Conservation (phyloP, 306 rosid genomes). For the Alnus glutinosa region DNA sequence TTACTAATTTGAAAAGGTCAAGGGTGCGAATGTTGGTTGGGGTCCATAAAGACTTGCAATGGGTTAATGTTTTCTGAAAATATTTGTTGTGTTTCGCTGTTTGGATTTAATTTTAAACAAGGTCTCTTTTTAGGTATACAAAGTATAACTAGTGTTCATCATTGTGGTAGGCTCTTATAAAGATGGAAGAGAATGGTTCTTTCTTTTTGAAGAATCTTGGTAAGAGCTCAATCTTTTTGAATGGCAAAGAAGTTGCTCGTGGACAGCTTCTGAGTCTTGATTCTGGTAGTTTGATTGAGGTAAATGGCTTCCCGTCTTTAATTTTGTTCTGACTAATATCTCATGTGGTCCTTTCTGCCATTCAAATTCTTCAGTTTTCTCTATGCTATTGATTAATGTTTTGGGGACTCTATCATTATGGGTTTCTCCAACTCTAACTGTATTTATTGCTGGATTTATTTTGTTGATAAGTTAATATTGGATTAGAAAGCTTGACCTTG, state of each 20-base stretch:
- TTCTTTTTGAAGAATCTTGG: conserved; percentile 72
- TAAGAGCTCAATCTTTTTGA: conserved; percentile 65
- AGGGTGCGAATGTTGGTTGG: conserved; percentile 3
- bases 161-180: conserved; percentile 65
- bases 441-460: not conserved
- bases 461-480: not conserved
- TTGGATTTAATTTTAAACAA: not conserved
- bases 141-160: conserved; percentile 19
- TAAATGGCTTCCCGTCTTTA: conserved; percentile 36
- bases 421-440: conserved; percentile 1
- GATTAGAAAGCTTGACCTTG: conserved; percentile 11
- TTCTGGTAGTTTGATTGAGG: conserved; percentile 71
- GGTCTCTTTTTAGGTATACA: conserved; percentile 13
- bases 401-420: not conserved
- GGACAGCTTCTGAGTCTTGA: conserved; percentile 54
- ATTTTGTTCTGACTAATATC: conserved; percentile 4
- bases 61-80: conserved; percentile 12
- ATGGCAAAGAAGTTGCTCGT: conserved; percentile 61
- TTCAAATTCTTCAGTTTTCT: not conserved
- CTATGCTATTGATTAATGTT: not conserved
- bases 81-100: not conserved
- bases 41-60: conserved; percentile 9
- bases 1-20: not conserved
- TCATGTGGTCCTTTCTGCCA: not conserved
- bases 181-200: conserved; percentile 71